phyloP scores from a whole-genome alignment of 371 early-diverging fungal species.

The Entomophthora muscae region DNA sequence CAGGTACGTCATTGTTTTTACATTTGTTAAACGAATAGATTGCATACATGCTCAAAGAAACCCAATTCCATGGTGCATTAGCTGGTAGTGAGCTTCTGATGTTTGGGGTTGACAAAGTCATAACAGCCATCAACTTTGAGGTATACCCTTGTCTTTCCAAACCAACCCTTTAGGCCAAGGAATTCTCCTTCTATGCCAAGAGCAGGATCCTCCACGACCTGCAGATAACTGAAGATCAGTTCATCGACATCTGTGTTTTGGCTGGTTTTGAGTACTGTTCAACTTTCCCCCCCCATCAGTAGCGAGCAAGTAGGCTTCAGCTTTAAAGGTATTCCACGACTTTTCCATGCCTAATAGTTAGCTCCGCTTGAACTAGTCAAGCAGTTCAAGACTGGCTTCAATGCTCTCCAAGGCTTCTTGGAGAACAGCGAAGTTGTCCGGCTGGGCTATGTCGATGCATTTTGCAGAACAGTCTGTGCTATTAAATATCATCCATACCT shows the following conservation, averaged over 20 bases:
- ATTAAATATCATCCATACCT: constrained; percentile 54
- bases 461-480: constrained; percentile 48
- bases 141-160: constrained; percentile 13
- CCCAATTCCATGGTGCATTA: constrained; percentile 49
- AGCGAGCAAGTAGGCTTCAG: constrained; percentile 29
- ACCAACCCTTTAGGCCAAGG: constrained; percentile 16
- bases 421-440: constrained; percentile 30
- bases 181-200: constrained; percentile 45
- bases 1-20: no score
- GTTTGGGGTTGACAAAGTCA: constrained; percentile 62
- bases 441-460: constrained; percentile 46
- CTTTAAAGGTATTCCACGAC: constrained; percentile 26
- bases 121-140: constrained; percentile 41
- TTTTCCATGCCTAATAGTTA: constrained; percentile 4
- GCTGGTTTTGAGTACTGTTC: constrained; percentile 60
- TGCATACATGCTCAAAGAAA: constrained; percentile 45
- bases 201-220: constrained; percentile 39
- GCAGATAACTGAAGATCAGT: constrained; percentile 47
- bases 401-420: constrained; percentile 42
- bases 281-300: constrained; percentile 50
- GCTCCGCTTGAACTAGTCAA: constrained; percentile 35
- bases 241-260: constrained; percentile 63
- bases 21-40: no score
- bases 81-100: constrained; percentile 54
- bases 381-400: constrained; percentile 52